phyloP scores from a whole-genome alignment of 805 yeast genomes.

The Lipomyces yamanashiensis region DNA sequence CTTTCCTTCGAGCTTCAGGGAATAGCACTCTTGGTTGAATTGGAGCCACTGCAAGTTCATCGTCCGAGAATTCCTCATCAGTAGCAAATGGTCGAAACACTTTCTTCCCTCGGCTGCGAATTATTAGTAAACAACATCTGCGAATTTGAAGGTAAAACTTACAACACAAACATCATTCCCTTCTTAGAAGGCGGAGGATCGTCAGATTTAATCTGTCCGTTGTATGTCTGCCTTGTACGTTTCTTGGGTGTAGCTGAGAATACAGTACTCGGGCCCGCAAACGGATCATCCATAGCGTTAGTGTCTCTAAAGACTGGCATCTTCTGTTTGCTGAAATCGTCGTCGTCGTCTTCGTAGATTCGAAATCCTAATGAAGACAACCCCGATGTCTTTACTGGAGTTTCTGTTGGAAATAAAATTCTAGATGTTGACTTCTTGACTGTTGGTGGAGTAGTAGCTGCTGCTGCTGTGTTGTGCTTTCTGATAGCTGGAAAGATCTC shows the following conservation, averaged over 20 bases:
- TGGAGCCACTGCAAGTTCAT: conserved; percentile 30
- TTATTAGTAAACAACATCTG: neutral
- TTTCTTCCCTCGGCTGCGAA: conserved; percentile 29
- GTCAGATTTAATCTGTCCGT: neutral
- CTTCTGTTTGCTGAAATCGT: neutral
- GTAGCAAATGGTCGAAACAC: conserved; percentile 28
- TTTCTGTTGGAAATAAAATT: conserved; percentile 7
- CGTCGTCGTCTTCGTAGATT: conserved; percentile 15
- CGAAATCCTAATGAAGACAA: conserved; percentile 7
- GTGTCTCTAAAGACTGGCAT: conserved; percentile 9
- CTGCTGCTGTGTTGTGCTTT: neutral
- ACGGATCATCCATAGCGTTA: conserved; percentile 5
- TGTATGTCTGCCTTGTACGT: neutral
- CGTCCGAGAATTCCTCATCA: conserved; percentile 17
- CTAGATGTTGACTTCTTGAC: conserved; percentile 2
- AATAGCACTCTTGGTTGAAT: conserved; percentile 28
- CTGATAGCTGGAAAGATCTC: neutral
- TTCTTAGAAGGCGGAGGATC: conserved; percentile 21
- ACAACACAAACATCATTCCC: conserved; percentile 35
- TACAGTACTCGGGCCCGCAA: neutral
- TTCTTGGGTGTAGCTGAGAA: conserved; percentile 6
- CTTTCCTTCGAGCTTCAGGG: conserved; percentile 9
- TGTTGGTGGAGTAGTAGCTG: neutral
- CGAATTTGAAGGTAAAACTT: conserved; percentile 7
- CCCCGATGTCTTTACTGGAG: neutral